These are phyloP conservation scores for Termitomyces sp. DNA, from an alignment of 768 basidiomycete genomes.

Conservation along the genomic window DNA sequence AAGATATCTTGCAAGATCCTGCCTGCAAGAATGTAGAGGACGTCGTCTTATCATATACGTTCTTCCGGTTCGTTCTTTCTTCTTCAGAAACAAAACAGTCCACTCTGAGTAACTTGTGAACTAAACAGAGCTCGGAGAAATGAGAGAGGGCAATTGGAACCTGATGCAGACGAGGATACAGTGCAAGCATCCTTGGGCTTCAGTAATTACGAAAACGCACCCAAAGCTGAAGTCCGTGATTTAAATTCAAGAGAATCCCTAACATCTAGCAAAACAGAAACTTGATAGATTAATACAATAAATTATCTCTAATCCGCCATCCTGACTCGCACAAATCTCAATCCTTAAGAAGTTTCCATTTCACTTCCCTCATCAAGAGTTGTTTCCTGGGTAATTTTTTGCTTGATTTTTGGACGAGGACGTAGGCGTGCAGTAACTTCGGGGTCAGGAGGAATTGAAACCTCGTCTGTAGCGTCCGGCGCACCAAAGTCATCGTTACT, in stretches of 20 bases:
- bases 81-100: background rate
- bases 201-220: slow-evolving; percentile 50
- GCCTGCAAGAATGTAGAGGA: slow-evolving; percentile 82
- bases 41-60: slow-evolving; percentile 93
- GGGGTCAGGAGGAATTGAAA: slow-evolving; percentile 14
- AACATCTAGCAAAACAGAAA: background rate
- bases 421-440: slow-evolving; percentile 21
- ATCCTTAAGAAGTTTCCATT: background rate
- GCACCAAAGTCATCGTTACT: slow-evolving; percentile 1
- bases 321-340: background rate
- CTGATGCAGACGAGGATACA: slow-evolving; percentile 78
- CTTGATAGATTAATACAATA: slow-evolving; percentile 8
- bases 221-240: slow-evolving; percentile 27
- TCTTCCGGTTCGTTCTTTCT: slow-evolving; percentile 70
- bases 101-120: background rate
- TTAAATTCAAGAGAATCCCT: background rate
- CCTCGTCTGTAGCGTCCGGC: background rate
- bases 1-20: slow-evolving; percentile 93
- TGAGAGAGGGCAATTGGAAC: slow-evolving; percentile 78
- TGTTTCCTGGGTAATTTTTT: background rate
- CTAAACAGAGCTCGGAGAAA: slow-evolving; percentile 75
- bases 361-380: background rate
- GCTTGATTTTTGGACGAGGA: slow-evolving; percentile 26
- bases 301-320: background rate
- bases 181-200: slow-evolving; percentile 82